Conservation (phyloP, 2,329 filamentous ascomycete species). For the Rhynchosporium agropyri region DNA sequence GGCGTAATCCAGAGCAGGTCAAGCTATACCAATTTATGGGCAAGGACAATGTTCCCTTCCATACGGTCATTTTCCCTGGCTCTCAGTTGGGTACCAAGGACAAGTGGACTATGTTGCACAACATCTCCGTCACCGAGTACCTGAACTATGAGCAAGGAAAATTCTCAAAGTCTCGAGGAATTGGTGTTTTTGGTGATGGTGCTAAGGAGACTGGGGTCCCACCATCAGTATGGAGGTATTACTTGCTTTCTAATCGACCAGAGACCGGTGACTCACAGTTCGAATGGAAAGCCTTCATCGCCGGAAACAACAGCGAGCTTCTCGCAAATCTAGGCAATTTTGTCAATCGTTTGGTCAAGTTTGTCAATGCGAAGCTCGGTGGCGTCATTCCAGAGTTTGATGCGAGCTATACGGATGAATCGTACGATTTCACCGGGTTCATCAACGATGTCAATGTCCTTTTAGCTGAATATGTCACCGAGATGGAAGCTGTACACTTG, state of each 20-base stretch:
- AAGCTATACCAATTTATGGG: conserved; percentile 93
- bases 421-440: conserved; percentile 50
- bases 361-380: conserved; percentile 72
- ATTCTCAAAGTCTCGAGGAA: conserved; percentile 86
- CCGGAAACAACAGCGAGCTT: conserved; percentile 87
- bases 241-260: conserved; percentile 81
- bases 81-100: conserved; percentile 83
- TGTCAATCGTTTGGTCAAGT: conserved; percentile 74
- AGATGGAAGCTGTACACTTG: conserved; percentile 73
- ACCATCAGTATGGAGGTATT: conserved; percentile 91
- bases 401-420: conserved; percentile 57
- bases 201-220: conserved; percentile 84
- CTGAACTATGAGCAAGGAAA: conserved; percentile 88
- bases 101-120: conserved; percentile 87
- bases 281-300: conserved; percentile 83
- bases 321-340: conserved; percentile 73
- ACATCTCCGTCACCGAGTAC: conserved; percentile 87
- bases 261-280: conserved; percentile 88
- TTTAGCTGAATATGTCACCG: conserved; percentile 66
- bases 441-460: conserved; percentile 63
- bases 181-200: conserved; percentile 90
- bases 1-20: conserved; percentile 86
- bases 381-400: conserved; percentile 66
- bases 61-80: conserved; percentile 88
- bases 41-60: conserved; percentile 82